Conservation (phyloP, 1,284 basidiomycete species). For the Moniliophthora roreri region DNA sequence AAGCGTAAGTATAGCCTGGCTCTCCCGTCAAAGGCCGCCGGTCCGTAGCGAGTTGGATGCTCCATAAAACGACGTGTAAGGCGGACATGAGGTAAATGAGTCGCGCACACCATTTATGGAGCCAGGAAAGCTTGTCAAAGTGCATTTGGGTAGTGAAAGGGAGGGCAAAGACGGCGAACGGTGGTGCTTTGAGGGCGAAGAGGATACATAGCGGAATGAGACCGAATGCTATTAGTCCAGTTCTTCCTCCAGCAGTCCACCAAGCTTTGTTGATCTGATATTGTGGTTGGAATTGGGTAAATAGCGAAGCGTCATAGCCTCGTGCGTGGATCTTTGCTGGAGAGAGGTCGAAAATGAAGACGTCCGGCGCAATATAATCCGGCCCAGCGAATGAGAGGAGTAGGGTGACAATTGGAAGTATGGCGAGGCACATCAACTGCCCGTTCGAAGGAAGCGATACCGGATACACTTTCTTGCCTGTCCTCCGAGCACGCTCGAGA, state of each 20-base stretch:
- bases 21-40: conserved; percentile 45
- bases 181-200: conserved; percentile 79
- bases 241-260: conserved; percentile 77
- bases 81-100: conserved; percentile 73
- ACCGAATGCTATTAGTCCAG: conserved; percentile 78
- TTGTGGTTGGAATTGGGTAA: conserved; percentile 41
- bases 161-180: conserved; percentile 79
- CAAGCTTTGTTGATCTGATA: conserved; percentile 72
- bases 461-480: conserved; percentile 28
- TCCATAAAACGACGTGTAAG: conserved; percentile 76
- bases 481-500: background rate
- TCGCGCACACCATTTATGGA: conserved; percentile 75
- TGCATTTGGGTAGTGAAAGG: conserved; percentile 68
- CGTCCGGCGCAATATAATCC: conserved; percentile 70
- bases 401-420: conserved; percentile 43
- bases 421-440: conserved; percentile 47
- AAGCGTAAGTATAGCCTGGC: conserved; percentile 62
- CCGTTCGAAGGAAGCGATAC: conserved; percentile 61
- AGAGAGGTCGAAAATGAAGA: conserved; percentile 34
- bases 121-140: conserved; percentile 75
- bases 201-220: conserved; percentile 77
- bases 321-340: conserved; percentile 11
- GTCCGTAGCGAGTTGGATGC: conserved; percentile 67
- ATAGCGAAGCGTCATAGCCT: conserved; percentile 21
- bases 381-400: conserved; percentile 62